Conservation (phyloP, 1,284 basidiomycete species). For the Trichosporon sp. region DNA sequence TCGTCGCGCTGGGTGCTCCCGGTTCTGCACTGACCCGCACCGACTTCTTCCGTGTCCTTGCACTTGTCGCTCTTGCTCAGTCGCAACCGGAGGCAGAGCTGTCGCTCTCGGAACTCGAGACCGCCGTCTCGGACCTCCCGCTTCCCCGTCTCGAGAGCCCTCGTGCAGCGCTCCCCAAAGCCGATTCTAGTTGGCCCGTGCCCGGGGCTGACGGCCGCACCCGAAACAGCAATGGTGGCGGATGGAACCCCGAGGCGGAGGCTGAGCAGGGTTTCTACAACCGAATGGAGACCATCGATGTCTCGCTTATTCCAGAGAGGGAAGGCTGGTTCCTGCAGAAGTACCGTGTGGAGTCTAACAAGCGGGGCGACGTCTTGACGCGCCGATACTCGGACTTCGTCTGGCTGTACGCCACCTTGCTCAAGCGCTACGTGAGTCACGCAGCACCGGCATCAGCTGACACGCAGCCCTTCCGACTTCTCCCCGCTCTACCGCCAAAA, state of each 20-base stretch:
- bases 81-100: constrained; percentile 19
- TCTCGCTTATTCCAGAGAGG: constrained; percentile 65
- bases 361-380: constrained; percentile 52
- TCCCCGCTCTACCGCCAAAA: constrained; percentile 84
- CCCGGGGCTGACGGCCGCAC: constrained; percentile 8
- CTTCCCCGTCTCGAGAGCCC: constrained; percentile 55
- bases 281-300: constrained; percentile 63
- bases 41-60: constrained; percentile 82
- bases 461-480: constrained; percentile 81
- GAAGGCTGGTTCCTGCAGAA: constrained; percentile 79
- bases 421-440: constrained; percentile 48
- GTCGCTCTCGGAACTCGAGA: constrained; percentile 73
- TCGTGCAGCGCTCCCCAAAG: constrained; percentile 8
- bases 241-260: constrained; percentile 25
- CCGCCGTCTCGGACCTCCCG: constrained; percentile 63
- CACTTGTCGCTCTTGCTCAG: constrained; percentile 74
- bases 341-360: constrained; percentile 73
- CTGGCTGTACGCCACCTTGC: constrained; percentile 76
- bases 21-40: constrained; percentile 18
- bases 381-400: constrained; percentile 78
- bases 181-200: constrained; percentile 5
- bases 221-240: background rate
- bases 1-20: constrained; percentile 58
- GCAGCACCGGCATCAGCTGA: background rate
- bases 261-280: constrained; percentile 66